Evolutionary conservation across 371 early-diverging fungal genomes (phyloP).

Genomic region (Mortierella sp.): DNA sequence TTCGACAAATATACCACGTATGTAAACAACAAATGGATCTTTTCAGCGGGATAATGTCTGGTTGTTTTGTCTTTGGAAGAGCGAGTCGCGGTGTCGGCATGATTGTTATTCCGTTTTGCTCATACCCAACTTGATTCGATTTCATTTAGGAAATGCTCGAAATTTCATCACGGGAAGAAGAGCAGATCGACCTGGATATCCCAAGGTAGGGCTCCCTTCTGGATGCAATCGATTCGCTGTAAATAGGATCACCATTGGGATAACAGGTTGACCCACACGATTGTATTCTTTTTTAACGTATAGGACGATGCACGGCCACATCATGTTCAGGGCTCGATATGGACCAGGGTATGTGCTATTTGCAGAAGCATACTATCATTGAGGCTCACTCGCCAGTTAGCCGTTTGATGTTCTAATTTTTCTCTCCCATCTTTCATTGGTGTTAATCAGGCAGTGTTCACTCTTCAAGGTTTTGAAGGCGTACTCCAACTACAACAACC

Average conservation of each 20-base stretch:
- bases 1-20: conserved; percentile 53
- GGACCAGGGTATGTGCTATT: conserved; percentile 67
- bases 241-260: conserved; percentile 44
- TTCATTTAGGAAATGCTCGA: conserved; percentile 33
- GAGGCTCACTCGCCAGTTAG: neutral
- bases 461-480: conserved; percentile 91
- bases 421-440: neutral
- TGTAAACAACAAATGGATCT: neutral
- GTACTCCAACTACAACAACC: conserved; percentile 87
- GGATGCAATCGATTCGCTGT: no score
- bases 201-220: conserved; percentile 59
- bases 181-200: conserved; percentile 78
- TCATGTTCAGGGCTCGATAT: conserved; percentile 76
- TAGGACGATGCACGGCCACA: conserved; percentile 73
- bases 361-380: neutral
- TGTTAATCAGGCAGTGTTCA: conserved; percentile 63
- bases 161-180: conserved; percentile 63
- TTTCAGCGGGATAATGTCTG: neutral
- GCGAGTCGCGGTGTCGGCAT: neutral
- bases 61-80: neutral
- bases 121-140: neutral
- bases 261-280: neutral
- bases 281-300: conserved; percentile 44
- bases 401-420: neutral
- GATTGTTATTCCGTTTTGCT: neutral